Conservation (phyloP, 2,329 filamentous ascomycete genomes). For the Pseudogymnoascus sp. region DNA sequence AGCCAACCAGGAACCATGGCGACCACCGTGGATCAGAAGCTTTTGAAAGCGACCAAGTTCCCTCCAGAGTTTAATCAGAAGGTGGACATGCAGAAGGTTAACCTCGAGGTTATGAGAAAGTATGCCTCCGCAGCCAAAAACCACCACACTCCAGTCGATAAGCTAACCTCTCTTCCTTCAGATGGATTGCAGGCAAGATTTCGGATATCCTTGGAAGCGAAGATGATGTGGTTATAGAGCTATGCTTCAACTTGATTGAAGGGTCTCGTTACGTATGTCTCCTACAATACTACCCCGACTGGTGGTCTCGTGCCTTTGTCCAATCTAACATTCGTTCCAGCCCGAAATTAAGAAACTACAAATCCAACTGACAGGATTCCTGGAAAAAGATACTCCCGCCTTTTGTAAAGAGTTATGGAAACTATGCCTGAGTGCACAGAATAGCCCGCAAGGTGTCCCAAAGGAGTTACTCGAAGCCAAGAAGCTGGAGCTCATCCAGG, state of each 20-base stretch:
- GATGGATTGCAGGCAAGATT: conserved; percentile 89
- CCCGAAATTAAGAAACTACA: conserved; percentile 94
- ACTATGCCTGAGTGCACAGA: conserved; percentile 81
- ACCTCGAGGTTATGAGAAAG: conserved; percentile 97
- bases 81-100: conserved; percentile 96
- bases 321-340: conserved; percentile 41
- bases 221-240: conserved; percentile 91
- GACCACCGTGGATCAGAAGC: conserved; percentile 78
- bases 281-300: neutral
- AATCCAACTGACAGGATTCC: conserved; percentile 88
- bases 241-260: conserved; percentile 66
- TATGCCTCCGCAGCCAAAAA: conserved; percentile 38
- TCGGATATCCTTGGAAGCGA: conserved; percentile 84
- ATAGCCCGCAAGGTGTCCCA: conserved; percentile 81
- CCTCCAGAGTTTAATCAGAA: conserved; percentile 89
- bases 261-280: conserved; percentile 64
- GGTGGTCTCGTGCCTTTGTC: conserved; percentile 10
- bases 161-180: conserved; percentile 33
- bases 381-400: conserved; percentile 79
- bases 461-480: conserved; percentile 94
- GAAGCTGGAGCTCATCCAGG: conserved; percentile 88
- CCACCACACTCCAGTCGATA: conserved; percentile 7
- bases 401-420: conserved; percentile 97
- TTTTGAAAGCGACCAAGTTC: conserved; percentile 86
- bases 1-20: conserved; percentile 50